A percentile compares a stretch with the other conserved stretches of the same genome.
These are phyloP conservation scores for Xylaria intraflava DNA, from an alignment of 495 filamentous ascomycete genomes.

Conservation along the genomic window DNA sequence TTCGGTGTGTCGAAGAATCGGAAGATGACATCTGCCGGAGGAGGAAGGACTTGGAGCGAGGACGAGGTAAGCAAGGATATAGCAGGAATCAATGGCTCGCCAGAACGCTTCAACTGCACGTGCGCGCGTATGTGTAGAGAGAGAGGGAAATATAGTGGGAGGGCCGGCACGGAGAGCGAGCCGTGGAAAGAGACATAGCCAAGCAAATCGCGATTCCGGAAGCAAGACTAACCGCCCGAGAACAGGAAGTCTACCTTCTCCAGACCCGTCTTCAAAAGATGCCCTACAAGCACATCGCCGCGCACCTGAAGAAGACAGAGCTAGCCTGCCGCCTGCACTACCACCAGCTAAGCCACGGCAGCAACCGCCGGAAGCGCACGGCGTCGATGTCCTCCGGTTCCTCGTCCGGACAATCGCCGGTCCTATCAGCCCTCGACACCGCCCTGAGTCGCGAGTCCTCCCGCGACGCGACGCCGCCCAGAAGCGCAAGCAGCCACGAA, in stretches of 20 bases:
- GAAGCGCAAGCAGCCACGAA: conserved; percentile 31
- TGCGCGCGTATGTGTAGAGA: background rate
- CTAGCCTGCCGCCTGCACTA: conserved; percentile 78
- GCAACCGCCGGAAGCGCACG: conserved; percentile 63
- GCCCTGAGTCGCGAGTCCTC: conserved; percentile 42
- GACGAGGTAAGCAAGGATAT: conserved; percentile 54
- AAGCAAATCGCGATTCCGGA: background rate
- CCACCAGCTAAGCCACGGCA: conserved; percentile 76
- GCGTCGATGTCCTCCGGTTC: conserved; percentile 55
- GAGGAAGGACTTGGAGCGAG: conserved; percentile 69
- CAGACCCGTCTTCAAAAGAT: conserved; percentile 79
- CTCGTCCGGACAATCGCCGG: conserved; percentile 41
- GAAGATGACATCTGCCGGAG: conserved; percentile 59
- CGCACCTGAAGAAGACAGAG: conserved; percentile 78
- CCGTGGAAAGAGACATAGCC: conserved; percentile 14
- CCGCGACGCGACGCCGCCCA: conserved; percentile 33
- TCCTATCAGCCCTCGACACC: conserved; percentile 36
- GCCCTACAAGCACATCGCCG: conserved; percentile 84
- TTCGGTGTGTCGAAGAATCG: conserved; percentile 53
- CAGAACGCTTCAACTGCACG: background rate
- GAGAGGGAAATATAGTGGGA: background rate
- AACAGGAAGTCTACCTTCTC: conserved; percentile 74
- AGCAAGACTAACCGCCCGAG: background rate
- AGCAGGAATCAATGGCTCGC: background rate
- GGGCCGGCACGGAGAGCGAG: background rate